phyloP scores from a whole-genome alignment of 305 asterid species.

The Fraxinus latifolia region DNA sequence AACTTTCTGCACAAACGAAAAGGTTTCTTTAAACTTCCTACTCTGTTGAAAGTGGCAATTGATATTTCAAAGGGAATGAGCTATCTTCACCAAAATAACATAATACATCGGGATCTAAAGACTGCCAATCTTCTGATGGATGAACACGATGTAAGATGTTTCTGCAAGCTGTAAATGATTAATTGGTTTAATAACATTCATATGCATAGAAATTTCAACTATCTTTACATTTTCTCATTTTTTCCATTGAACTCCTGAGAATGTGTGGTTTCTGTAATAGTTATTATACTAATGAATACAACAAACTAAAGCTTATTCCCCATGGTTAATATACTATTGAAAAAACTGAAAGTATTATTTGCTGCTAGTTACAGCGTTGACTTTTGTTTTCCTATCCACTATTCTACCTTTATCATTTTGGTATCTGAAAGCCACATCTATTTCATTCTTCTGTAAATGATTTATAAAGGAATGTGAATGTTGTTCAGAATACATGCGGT shows the following conservation, averaged over 20 bases:
- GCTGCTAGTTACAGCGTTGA: neutral
- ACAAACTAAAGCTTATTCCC: neutral
- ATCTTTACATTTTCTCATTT: neutral
- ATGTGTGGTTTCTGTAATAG: neutral
- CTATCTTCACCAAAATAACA: constrained; percentile 93
- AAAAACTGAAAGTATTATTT: neutral
- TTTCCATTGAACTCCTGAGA: neutral
- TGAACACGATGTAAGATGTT: constrained; percentile 69
- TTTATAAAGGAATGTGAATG: neutral
- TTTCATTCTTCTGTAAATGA: neutral
- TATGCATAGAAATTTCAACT: neutral
- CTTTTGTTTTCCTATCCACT: neutral
- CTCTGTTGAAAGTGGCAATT: constrained; percentile 81
- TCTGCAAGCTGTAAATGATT: neutral
- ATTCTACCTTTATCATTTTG: neutral
- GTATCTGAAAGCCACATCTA: neutral
- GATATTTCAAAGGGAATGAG: constrained; percentile 95
- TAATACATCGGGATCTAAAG: constrained; percentile 89
- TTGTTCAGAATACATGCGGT: neutral
- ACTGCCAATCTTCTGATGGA: constrained; percentile 96
- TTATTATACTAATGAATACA: neutral
- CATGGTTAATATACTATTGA: neutral
- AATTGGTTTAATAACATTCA: neutral
- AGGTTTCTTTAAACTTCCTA: constrained; percentile 87
- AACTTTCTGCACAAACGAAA: constrained; percentile 88